Conservation (phyloP, 2,329 filamentous ascomycete genomes). For the Leptographium radiaticola region DNA sequence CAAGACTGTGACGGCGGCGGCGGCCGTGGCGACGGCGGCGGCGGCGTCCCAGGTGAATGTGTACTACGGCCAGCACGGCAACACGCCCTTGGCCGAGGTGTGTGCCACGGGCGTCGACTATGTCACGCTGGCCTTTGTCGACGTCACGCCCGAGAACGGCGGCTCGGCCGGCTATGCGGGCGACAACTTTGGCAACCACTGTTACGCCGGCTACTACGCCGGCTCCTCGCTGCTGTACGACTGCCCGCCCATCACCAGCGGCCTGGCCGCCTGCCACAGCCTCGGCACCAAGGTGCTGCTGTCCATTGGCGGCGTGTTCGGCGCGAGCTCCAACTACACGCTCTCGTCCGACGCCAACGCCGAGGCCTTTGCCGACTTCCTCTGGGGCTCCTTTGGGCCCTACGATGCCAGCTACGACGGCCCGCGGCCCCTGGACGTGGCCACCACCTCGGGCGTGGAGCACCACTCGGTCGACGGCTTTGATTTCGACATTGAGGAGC, state of each 20-base stretch:
- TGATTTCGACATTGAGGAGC: constrained; percentile 35
- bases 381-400: constrained; percentile 25
- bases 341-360: constrained; percentile 18
- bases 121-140: constrained; percentile 26
- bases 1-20: constrained; percentile 15
- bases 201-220: constrained; percentile 18
- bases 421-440: constrained; percentile 29
- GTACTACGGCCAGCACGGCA: constrained; percentile 20
- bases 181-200: constrained; percentile 26
- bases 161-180: constrained; percentile 20
- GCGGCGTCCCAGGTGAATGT: constrained; percentile 17
- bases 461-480: constrained; percentile 35
- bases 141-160: constrained; percentile 24
- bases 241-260: constrained; percentile 21
- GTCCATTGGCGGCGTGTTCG: constrained; percentile 43
- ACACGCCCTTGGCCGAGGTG: constrained; percentile 13
- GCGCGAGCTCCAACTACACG: constrained; percentile 19
- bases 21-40: constrained; percentile 11
- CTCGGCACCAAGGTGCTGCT: constrained; percentile 50
- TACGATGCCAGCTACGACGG: constrained; percentile 15
- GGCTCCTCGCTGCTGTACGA: constrained; percentile 19
- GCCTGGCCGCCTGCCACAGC: constrained; percentile 35
- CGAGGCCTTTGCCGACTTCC: constrained; percentile 22
- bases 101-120: constrained; percentile 25
- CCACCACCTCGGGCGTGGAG: neutral